These are phyloP conservation scores for Naganishia vaughanmartiniae DNA, from an alignment of 768 basidiomycete genomes.

Conservation along the genomic window DNA sequence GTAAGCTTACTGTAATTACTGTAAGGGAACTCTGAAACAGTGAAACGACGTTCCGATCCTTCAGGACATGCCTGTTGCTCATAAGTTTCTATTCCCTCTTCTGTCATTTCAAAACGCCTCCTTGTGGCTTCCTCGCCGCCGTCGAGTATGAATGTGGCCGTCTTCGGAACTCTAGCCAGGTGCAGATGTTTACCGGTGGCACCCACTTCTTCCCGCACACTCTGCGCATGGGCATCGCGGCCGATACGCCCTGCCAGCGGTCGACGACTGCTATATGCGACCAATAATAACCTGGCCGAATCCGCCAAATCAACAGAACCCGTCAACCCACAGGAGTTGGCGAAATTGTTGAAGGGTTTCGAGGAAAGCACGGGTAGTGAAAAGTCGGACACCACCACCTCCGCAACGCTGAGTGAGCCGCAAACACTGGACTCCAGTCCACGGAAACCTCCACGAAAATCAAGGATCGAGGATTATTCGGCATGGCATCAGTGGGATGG, in stretches of 20 bases:
- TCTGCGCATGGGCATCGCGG: neutral
- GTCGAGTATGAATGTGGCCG: neutral
- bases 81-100: too few species aligned
- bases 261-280: neutral
- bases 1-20: too few species aligned
- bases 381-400: neutral
- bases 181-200: neutral
- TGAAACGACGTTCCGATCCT: too few species aligned
- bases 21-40: too few species aligned
- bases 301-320: neutral
- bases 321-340: neutral
- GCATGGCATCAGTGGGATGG: slow-evolving; percentile 30
- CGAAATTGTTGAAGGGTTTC: slow-evolving; percentile 1
- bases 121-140: too few species aligned
- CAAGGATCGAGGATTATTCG: slow-evolving; percentile 24
- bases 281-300: neutral
- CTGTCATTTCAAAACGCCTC: too few species aligned
- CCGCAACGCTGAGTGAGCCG: too few species aligned
- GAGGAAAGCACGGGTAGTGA: neutral
- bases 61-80: too few species aligned
- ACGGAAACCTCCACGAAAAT: neutral
- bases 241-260: neutral
- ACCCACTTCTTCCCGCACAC: neutral
- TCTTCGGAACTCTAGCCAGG: neutral
- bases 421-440: neutral